These are phyloP conservation scores for Vigna nakashimae DNA, from an alignment of 306 rosid species.

Conservation along the genomic window DNA sequence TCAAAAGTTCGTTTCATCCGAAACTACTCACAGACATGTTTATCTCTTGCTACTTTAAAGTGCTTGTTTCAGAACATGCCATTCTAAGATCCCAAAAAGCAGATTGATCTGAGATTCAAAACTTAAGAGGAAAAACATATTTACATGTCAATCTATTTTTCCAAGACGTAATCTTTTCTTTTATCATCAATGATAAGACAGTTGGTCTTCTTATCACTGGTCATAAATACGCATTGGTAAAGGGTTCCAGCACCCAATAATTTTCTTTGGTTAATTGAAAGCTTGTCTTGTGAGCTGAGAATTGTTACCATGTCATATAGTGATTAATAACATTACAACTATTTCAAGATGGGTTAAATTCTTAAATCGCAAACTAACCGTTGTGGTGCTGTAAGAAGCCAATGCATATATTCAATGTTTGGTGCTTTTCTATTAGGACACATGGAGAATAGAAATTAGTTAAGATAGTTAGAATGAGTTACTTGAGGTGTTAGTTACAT, in stretches of 20 bases:
- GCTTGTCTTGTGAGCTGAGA: constrained; percentile 25
- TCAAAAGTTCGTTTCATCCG: constrained; percentile 72
- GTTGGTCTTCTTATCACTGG: not conserved
- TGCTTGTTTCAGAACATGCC: constrained; percentile 32
- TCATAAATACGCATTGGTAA: constrained; percentile 1
- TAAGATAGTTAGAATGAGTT: too few relatives aligned
- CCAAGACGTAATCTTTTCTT: constrained; percentile 6
- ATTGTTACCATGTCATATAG: constrained; percentile 23
- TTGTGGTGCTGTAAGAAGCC: not conserved
- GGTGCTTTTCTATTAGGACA: not conserved
- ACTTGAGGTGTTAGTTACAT: too few relatives aligned
- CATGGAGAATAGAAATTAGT: too few relatives aligned
- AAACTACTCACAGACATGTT: constrained; percentile 27
- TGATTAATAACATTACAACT: constrained; percentile 9
- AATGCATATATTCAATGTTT: not conserved
- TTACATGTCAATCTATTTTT: not conserved
- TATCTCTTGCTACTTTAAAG: constrained; percentile 29
- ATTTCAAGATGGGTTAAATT: constrained; percentile 16
- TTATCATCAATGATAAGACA: constrained; percentile 4
- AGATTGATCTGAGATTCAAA: constrained; percentile 24
- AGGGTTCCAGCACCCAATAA: not conserved
- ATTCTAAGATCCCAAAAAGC: constrained; percentile 27
- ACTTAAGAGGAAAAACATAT: constrained; percentile 12
- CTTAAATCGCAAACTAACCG: constrained; percentile 23
- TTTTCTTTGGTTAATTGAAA: constrained; percentile 27